Conservation (phyloP, 73 alveolate genomes). For the Stentor coeruleus region DNA sequence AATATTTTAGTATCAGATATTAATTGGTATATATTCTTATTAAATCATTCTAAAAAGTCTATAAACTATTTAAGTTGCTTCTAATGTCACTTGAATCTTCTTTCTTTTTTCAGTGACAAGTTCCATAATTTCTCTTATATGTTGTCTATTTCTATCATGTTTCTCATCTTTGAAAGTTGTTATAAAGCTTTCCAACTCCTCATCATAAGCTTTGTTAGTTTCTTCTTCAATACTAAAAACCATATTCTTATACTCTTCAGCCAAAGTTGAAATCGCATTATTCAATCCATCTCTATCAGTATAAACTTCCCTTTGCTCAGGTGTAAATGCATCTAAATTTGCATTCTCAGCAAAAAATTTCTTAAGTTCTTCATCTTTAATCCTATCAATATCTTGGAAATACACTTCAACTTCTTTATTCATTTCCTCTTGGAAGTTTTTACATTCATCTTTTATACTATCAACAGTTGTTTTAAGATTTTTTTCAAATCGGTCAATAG, state of each 20-base stretch:
- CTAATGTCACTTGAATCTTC: neutral
- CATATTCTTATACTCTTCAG: neutral
- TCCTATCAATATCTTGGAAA: neutral
- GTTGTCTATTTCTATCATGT: slow-evolving; percentile 26
- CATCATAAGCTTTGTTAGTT: neutral
- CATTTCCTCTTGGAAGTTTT: neutral
- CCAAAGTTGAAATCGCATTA: neutral
- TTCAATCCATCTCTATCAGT: slow-evolving; percentile 6
- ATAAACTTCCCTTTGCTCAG: slow-evolving; percentile 18
- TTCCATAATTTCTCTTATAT: slow-evolving; percentile 25
- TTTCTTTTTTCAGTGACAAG: slow-evolving; percentile 8
- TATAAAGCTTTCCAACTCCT: slow-evolving; percentile 1
- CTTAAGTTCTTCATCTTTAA: slow-evolving; percentile 6
- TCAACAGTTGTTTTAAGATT: neutral
- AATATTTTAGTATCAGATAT: neutral
- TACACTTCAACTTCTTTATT: neutral
- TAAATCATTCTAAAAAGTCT: too few species aligned
- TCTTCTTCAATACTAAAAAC: neutral
- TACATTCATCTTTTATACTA: neutral
- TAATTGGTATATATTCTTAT: too few species aligned
- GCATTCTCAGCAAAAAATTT: neutral
- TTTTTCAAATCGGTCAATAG: slow-evolving; percentile 15
- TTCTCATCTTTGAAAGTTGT: neutral
- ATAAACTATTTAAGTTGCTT: neutral
- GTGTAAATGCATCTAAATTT: neutral